Conservation (phyloP, 805 yeast species). For the Candida schatavii region DNA sequence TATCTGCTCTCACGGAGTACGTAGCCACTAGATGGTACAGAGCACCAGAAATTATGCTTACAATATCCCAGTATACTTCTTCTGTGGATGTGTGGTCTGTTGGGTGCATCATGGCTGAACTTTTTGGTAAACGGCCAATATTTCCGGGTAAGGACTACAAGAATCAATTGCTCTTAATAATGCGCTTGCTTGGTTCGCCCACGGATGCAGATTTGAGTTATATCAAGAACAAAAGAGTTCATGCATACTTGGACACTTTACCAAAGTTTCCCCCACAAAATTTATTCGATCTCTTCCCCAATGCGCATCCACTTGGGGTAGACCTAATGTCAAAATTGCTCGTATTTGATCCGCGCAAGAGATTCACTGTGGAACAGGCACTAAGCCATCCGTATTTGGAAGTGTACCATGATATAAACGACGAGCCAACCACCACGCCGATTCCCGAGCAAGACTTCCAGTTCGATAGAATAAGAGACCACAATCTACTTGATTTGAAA, state of each 20-base stretch:
- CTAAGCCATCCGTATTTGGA: conserved; percentile 82
- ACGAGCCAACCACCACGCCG: conserved; percentile 27
- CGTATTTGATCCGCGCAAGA: conserved; percentile 78
- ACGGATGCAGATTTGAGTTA: conserved; percentile 13
- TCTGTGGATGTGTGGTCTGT: conserved; percentile 82
- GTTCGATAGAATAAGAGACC: conserved; percentile 8
- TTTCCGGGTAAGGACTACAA: conserved; percentile 77
- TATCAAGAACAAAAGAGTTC: conserved; percentile 25
- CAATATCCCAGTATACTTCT: conserved; percentile 67
- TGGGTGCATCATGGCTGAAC: conserved; percentile 75
- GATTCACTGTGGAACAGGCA: conserved; percentile 88
- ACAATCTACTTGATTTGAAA: conserved; percentile 1
- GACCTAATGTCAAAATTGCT: conserved; percentile 59
- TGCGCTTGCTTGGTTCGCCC: conserved; percentile 73
- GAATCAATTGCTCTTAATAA: conserved; percentile 62
- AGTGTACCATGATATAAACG: conserved; percentile 62
- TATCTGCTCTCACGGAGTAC: conserved; percentile 66
- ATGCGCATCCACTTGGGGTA: conserved; percentile 24
- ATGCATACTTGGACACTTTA: conserved; percentile 22
- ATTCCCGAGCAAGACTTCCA: conserved; percentile 25
- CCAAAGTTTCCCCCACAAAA: conserved; percentile 16
- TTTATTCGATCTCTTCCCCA: conserved; percentile 12
- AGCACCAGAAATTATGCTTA: conserved; percentile 80
- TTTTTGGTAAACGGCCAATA: conserved; percentile 58
- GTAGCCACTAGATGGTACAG: conserved; percentile 86